Percentiles rank a stretch among this genome's conserved stretches.
phyloP scores from a whole-genome alignment of 257 asterid genomes.

The Anisodus acutangulus region DNA sequence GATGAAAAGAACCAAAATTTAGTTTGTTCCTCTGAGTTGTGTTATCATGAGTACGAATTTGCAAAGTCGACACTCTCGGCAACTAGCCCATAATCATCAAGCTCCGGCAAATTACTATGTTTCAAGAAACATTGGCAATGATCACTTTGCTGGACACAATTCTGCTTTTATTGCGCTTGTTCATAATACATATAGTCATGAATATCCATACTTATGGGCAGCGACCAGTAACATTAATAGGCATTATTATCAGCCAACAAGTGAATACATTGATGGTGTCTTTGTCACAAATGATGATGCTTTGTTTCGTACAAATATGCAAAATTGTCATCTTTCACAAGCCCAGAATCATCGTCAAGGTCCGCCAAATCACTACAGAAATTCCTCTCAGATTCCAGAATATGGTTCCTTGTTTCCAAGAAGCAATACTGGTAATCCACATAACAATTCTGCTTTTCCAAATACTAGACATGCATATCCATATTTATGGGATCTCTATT shows the following conservation, averaged over 20 bases:
- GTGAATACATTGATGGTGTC: not conserved
- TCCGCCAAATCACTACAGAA: too few species aligned
- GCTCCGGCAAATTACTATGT: not conserved
- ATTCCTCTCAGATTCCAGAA: too few species aligned
- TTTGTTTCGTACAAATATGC: not conserved
- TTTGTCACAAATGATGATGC: not conserved
- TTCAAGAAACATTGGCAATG: not conserved
- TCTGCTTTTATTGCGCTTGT: not conserved
- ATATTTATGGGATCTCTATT: not conserved
- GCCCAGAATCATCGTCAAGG: not conserved
- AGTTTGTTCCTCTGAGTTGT: not conserved
- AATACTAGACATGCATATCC: too few species aligned
- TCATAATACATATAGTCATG: not conserved
- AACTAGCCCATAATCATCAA: not conserved
- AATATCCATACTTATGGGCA: not conserved
- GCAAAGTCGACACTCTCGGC: not conserved
- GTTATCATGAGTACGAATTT: not conserved
- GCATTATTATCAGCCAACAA: too few species aligned
- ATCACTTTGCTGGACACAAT: not conserved
- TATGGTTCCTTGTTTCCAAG: not conserved
- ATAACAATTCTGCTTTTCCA: not conserved
- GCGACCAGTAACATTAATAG: too few species aligned
- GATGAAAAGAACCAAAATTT: not conserved
- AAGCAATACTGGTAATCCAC: not conserved
- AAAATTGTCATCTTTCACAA: not conserved